phyloP scores from a whole-genome alignment of 345 rosid species.

The Gossypium rotundifolium region DNA sequence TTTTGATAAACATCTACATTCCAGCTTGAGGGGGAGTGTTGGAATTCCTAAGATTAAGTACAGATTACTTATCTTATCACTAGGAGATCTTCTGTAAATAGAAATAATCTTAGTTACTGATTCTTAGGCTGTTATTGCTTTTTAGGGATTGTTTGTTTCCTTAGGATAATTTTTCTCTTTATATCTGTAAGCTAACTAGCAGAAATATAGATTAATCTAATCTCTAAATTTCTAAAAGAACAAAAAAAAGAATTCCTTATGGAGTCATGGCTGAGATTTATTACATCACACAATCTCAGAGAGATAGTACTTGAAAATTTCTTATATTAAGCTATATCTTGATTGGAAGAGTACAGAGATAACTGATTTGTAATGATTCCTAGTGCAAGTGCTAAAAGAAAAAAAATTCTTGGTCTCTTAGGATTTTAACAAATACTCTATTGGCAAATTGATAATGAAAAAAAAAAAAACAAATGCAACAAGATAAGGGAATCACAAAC shows the following conservation, averaged over 20 bases:
- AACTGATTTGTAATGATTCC: not conserved
- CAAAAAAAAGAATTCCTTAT: not conserved
- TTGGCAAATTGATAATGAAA: not conserved
- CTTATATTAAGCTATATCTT: not conserved
- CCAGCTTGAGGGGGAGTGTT: no score
- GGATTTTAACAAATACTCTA: not conserved
- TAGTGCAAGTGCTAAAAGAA: not conserved
- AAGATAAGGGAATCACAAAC: not conserved
- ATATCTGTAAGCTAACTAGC: no score
- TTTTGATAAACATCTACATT: no score
- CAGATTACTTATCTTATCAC: no score
- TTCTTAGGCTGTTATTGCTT: no score
- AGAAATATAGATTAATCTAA: no score
- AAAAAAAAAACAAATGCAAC: not conserved
- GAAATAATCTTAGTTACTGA: no score
- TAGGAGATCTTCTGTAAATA: no score
- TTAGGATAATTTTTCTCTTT: no score
- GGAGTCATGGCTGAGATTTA: not conserved
- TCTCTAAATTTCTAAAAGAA: no score
- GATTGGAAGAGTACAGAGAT: not conserved
- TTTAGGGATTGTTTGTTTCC: no score
- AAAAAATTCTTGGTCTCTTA: not conserved
- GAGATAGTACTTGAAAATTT: not conserved
- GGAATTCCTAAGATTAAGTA: no score
- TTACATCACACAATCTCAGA: not conserved